phyloP scores from a whole-genome alignment of 257 asterid species.

The Nicotiana knightiana region DNA sequence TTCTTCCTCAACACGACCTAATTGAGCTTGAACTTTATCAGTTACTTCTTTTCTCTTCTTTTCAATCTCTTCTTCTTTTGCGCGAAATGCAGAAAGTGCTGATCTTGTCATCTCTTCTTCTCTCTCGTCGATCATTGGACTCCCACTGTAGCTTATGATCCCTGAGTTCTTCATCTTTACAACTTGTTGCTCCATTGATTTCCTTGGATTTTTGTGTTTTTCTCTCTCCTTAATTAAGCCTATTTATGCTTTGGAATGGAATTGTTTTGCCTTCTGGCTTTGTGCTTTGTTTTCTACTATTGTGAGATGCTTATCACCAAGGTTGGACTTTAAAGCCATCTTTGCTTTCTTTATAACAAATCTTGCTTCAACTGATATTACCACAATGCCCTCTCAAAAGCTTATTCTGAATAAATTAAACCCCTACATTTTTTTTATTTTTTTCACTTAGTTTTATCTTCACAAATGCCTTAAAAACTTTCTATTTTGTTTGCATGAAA shows the following conservation, averaged over 20 bases:
- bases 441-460: neutral
- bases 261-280: neutral
- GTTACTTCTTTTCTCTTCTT: conserved; percentile 52
- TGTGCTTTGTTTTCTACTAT: conserved; percentile 26
- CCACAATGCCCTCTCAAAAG: conserved; percentile 12
- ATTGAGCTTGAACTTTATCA: conserved; percentile 59
- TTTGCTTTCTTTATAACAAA: conserved; percentile 33
- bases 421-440: too few relatives aligned
- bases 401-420: neutral
- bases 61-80: conserved; percentile 86
- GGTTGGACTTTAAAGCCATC: conserved; percentile 34
- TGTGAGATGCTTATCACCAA: conserved; percentile 35
- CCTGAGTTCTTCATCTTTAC: conserved; percentile 46
- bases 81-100: conserved; percentile 62
- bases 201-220: neutral
- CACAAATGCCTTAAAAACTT: neutral
- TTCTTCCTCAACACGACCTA: conserved; percentile 85
- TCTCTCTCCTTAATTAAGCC: conserved; percentile 11
- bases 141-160: conserved; percentile 33
- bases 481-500: neutral
- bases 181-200: conserved; percentile 30
- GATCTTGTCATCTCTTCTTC: conserved; percentile 79
- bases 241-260: conserved; percentile 24
- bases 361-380: conserved; percentile 18
- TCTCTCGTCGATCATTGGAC: conserved; percentile 55